Evolutionary conservation across 768 basidiomycete species (phyloP), one percentile per base, ranked within the genome.

Genomic region (Leccinum variicolor): DNA sequence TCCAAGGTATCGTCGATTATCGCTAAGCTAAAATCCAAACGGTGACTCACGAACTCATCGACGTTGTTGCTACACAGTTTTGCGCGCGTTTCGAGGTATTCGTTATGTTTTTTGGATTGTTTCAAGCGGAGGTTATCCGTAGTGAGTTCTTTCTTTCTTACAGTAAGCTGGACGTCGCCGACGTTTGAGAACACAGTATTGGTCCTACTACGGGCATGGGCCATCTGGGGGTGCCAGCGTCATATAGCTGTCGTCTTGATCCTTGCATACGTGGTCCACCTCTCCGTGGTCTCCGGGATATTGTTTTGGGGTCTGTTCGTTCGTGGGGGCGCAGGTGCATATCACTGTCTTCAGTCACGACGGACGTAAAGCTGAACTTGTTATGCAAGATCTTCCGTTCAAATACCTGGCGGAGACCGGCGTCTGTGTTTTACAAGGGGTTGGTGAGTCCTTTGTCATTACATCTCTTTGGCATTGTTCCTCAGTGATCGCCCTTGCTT

Each of bases 71-170:
- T 26, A 26, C 26, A 26, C 6, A 26, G 26, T 26, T 45, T 23
- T 45, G 43, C 7, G 0, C 6, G 43, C n/a, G 21, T 15, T 45
- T 45, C 15, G n/a, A 13, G 10, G 9, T 19, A 7, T 19, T 45
- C 7, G 4, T 11, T 19, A 0, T 6, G 7, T 5, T 41, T 3
- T 58, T 33, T n/a, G 57, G 50, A 48, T 0, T 39, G 25, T 2
- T 55, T 9, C 31, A 46, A 14, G 6, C 45, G 11, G 64, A 65
- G n/a, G 48, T 21, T 45, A 45, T 45, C 43, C 43, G 19, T 8
- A 23, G 43, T 45, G 19, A 45, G 43, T 7, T 23, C 43, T 45
- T 45, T 21, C 15, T 21, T 11, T 45, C 5, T 21, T 17, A 8
- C 5, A 9, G 6, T 15, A 45, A 17, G 15, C 34, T 17, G 36